phyloP scores from a whole-genome alignment of 805 yeast genomes.

The Blastobotrys peoriensis region DNA sequence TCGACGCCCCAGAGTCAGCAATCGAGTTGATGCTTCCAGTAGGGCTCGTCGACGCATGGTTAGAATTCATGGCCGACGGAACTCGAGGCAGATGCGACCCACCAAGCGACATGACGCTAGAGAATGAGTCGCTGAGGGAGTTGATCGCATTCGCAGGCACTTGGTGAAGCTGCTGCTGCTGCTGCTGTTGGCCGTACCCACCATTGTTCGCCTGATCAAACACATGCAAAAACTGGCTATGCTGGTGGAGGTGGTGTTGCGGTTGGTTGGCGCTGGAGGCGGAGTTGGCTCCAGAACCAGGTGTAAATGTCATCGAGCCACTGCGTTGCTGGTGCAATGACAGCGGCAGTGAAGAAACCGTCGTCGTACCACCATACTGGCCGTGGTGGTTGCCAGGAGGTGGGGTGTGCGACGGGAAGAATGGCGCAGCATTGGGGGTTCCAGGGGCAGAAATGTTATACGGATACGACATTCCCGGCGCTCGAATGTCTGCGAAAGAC shows the following conservation, averaged over 20 bases:
- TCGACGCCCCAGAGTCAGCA: conserved; percentile 6
- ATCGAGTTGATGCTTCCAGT: conserved; percentile 12
- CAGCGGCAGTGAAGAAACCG: conserved; percentile 5
- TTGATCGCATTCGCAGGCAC: conserved; percentile 10
- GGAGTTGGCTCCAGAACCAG: background rate
- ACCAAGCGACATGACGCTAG: conserved; percentile 18
- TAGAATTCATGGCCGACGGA: conserved; percentile 5
- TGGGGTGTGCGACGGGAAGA: conserved; percentile 23
- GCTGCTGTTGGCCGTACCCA: conserved; percentile 10
- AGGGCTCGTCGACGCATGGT: conserved; percentile 8
- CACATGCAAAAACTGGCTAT: background rate
- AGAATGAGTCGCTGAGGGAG: conserved; percentile 18
- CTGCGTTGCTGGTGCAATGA: conserved; percentile 6
- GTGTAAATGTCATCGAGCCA: background rate
- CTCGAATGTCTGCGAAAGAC: conserved; percentile 31
- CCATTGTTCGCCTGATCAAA: background rate
- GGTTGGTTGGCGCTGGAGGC: background rate
- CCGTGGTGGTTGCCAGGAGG: conserved; percentile 12
- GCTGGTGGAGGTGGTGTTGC: background rate
- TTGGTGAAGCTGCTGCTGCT: conserved; percentile 9
- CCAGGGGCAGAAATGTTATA: conserved; percentile 19
- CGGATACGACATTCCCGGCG: conserved; percentile 14
- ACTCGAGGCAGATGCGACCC: conserved; percentile 13
- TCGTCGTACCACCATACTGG: background rate
- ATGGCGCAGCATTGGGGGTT: conserved; percentile 21